A percentile compares a stretch with the other conserved stretches of the same genome.
Conservation (phyloP, 148 eudicot genomes). For the Camellia granthamiana region DNA sequence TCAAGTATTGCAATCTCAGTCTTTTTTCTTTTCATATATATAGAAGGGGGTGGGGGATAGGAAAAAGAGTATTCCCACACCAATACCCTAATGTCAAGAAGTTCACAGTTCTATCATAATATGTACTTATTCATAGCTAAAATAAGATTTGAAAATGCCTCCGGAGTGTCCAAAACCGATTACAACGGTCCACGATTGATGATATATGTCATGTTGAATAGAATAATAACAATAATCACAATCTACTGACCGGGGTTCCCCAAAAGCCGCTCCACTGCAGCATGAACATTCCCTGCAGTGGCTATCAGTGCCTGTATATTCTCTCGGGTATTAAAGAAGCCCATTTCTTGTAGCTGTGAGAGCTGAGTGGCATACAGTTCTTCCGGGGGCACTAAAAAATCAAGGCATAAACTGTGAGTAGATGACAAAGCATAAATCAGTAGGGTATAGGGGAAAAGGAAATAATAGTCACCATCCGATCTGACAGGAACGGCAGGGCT, state of each 20-base stretch:
- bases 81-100: no score
- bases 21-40: no score
- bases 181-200: not conserved
- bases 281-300: slow-evolving; percentile 88
- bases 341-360: slow-evolving; percentile 88
- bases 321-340: slow-evolving; percentile 76
- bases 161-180: not conserved
- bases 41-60: no score
- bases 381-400: slow-evolving; percentile 71
- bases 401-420: not conserved
- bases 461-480: slow-evolving; percentile 23
- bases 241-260: slow-evolving; percentile 25
- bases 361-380: slow-evolving; percentile 87
- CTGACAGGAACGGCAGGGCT: slow-evolving; percentile 18
- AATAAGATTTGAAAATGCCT: not conserved
- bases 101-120: slow-evolving; percentile 6
- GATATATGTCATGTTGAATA: not conserved
- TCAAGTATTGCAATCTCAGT: not conserved
- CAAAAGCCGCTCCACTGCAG: slow-evolving; percentile 87
- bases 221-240: slow-evolving; percentile 1
- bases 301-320: slow-evolving; percentile 79
- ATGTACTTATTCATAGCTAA: not conserved
- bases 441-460: not conserved
- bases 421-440: not conserved
- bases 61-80: no score